Base-by-base conservation (phyloP, 257 asterid genomes). In the Fraxinus americana region DNA sequence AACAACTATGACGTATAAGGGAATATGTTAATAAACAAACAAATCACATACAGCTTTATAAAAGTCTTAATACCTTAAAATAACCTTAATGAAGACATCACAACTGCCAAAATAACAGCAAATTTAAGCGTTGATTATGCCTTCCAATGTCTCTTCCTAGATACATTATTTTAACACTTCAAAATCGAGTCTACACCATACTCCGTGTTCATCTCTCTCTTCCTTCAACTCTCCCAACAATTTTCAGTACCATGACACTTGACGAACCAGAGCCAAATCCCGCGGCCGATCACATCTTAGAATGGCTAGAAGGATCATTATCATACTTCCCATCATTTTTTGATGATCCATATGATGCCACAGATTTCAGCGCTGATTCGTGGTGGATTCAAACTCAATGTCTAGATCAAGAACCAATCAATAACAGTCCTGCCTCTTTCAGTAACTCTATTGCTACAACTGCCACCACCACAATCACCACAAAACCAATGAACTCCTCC, bases 41-140 rank as follows among this genome's bases (percentile, higher is more conserved):
- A 63, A 63, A 63, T 27, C 30, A 43, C 52, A 81, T 9, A 38
- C 68, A 75, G 41, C 41, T 77, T 52, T 79, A 79, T 73, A 76
- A 66, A 69, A 61, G 66, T 68, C 83, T 77, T 67, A 81, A 68
- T 61, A 70, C 81, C 10, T 68, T 71, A 36, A 78, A 67, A 78
- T 45, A 81, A 63, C 78, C 84, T 77, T 67, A 80, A 87, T 85
- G 80, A 27, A 81, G 84, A 81, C 97, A 90, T 41, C 94, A 83
- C 48, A 75, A 87, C 91, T 59, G 86, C 95, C 97, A 91, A 92
- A 88, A 83, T 74, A 89, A 83, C 95, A 87, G 91, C 97, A 88
- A 76, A 82, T 83, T 63, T 29, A 59, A 36, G 78, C 30, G 76
- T 88, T 87, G 79, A 84, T 86, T 86, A 91, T 91, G 85, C 93